Percentiles rank a stretch among this genome's conserved stretches.
These are phyloP conservation scores for Penicillium palitans DNA, from an alignment of 2,329 filamentous ascomycete genomes.

Conservation along the genomic window DNA sequence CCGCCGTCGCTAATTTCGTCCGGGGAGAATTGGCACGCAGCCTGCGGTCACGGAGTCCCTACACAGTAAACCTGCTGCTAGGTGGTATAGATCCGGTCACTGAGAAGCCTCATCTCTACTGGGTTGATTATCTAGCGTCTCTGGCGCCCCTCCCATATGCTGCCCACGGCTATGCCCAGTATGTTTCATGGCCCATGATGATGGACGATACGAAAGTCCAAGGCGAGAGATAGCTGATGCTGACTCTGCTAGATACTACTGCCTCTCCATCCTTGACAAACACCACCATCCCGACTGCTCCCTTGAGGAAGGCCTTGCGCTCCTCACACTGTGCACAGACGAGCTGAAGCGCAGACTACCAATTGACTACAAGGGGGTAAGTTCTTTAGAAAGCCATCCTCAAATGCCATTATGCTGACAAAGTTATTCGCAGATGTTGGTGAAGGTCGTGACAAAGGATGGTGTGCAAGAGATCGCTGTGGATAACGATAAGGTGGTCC, in stretches of 20 bases:
- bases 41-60: slow-evolving; percentile 87
- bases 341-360: slow-evolving; percentile 96
- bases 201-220: neutral
- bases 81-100: slow-evolving; percentile 92
- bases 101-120: slow-evolving; percentile 88
- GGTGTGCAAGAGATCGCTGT: slow-evolving; percentile 83
- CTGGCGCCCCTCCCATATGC: slow-evolving; percentile 88
- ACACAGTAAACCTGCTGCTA: slow-evolving; percentile 93
- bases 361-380: slow-evolving; percentile 96
- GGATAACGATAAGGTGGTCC: slow-evolving; percentile 69
- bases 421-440: slow-evolving; percentile 46
- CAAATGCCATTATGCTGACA: slow-evolving; percentile 11
- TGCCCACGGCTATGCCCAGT: slow-evolving; percentile 97
- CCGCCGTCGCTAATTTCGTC: slow-evolving; percentile 88
- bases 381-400: slow-evolving; percentile 32
- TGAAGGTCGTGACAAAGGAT: slow-evolving; percentile 94
- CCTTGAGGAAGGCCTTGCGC: slow-evolving; percentile 84
- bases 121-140: slow-evolving; percentile 94
- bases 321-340: slow-evolving; percentile 91
- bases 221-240: slow-evolving; percentile 7
- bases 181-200: slow-evolving; percentile 41
- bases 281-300: slow-evolving; percentile 95
- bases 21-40: slow-evolving; percentile 89
- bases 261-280: slow-evolving; percentile 95
- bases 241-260: slow-evolving; percentile 74